A percentile compares a stretch with the other conserved stretches of the same genome.
These are phyloP conservation scores for Rhamnella rubrinervis DNA, from an alignment of 331 rosid genomes.

Conservation along the genomic window DNA sequence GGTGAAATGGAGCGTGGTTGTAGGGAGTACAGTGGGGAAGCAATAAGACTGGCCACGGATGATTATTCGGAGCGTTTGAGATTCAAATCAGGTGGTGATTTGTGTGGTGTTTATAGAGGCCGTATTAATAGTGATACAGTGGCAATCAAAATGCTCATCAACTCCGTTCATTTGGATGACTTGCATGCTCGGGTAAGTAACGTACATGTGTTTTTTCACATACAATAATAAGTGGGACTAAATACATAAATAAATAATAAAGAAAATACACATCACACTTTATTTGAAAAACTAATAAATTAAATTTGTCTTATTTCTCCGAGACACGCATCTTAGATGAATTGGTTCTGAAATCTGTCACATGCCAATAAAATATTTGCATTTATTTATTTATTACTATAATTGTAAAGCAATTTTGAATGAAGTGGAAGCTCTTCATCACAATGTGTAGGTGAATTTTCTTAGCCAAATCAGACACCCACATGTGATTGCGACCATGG, in stretches of 20 bases:
- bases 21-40: constrained; percentile 59
- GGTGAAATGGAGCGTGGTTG: constrained; percentile 24
- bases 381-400: neutral
- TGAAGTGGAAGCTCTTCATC: neutral
- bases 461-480: constrained; percentile 67
- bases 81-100: constrained; percentile 45
- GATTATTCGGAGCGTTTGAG: constrained; percentile 50
- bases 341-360: too few species aligned
- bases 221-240: too few species aligned
- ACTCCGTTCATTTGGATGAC: constrained; percentile 28
- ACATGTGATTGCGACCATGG: constrained; percentile 61
- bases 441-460: constrained; percentile 50
- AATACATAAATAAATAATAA: too few species aligned
- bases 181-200: constrained; percentile 59
- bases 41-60: constrained; percentile 61
- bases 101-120: constrained; percentile 48
- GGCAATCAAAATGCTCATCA: constrained; percentile 51
- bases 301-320: too few species aligned
- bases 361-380: too few species aligned
- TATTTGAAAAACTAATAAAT: too few species aligned
- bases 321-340: too few species aligned
- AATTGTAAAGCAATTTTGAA: neutral
- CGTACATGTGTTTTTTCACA: too few species aligned
- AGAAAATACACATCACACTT: too few species aligned
- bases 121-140: constrained; percentile 53